Percentiles rank a stretch among this genome's conserved stretches.
Conservation (phyloP, 1,284 basidiomycete species). For the Sporisorium graminicola region DNA sequence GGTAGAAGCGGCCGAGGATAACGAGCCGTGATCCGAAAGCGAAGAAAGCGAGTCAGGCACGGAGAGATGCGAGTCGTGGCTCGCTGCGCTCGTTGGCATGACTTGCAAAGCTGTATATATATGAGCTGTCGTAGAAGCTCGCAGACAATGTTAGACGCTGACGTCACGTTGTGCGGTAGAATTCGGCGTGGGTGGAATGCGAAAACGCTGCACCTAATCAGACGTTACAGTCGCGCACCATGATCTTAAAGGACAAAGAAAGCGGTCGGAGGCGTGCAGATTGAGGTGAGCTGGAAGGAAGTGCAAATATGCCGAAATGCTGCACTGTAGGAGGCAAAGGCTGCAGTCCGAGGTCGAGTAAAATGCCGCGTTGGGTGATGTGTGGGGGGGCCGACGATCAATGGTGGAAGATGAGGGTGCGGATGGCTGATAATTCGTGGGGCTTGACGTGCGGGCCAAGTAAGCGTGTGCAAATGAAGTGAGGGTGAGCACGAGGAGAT, state of each 20-base stretch:
- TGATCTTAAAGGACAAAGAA: neutral
- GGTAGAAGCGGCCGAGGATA: constrained; percentile 18
- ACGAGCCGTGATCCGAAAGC: constrained; percentile 21
- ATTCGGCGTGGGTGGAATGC: neutral
- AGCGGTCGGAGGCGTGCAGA: neutral
- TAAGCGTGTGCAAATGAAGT: constrained; percentile 1
- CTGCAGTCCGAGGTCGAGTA: neutral
- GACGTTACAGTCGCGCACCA: neutral
- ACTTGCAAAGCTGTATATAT: neutral
- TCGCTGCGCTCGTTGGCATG: constrained; percentile 32
- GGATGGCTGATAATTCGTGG: neutral
- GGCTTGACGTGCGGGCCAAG: neutral
- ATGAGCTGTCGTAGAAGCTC: neutral
- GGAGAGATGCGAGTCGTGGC: constrained; percentile 30
- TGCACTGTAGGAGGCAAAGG: neutral
- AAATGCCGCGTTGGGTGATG: neutral
- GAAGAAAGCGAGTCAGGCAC: constrained; percentile 30
- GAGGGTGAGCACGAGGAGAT: neutral
- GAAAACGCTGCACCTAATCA: neutral
- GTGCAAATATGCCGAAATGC: too few relatives aligned
- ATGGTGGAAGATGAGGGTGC: neutral
- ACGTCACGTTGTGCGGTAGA: constrained; percentile 1
- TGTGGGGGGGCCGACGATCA: neutral
- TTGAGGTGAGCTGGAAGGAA: too few relatives aligned
- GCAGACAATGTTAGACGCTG: neutral